A percentile compares a stretch with the other conserved stretches of the same genome.
Evolutionary conservation across 2,329 filamentous ascomycete species (phyloP).

Genomic region (Xylariaceae sp.): DNA sequence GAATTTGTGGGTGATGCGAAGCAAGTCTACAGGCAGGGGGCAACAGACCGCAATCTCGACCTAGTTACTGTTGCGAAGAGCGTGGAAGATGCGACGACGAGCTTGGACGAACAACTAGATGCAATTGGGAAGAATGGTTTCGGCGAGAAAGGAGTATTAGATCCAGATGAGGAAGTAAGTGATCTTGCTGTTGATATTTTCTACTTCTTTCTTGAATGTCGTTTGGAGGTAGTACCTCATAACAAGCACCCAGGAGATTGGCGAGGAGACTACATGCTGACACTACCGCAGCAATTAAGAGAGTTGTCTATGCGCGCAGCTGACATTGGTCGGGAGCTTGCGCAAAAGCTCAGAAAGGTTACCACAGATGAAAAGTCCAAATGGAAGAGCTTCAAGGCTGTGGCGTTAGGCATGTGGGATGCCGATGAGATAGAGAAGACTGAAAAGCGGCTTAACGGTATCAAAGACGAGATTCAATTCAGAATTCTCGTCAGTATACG

Average conservation of each 20-base stretch:
- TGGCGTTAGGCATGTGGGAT: constrained; percentile 27
- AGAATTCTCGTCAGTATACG: constrained; percentile 27
- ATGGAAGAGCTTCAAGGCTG: constrained; percentile 28
- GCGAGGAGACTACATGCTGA: no score
- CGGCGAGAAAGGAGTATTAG: background rate
- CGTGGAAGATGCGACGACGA: constrained; percentile 26
- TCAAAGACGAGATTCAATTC: constrained; percentile 31
- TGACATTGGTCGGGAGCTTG: constrained; percentile 31
- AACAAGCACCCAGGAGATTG: no score
- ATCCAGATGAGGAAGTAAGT: constrained; percentile 25
- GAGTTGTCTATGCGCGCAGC: constrained; percentile 26
- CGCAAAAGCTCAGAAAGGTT: constrained; percentile 14
- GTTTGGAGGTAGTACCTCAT: background rate
- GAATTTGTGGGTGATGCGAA: constrained; percentile 33
- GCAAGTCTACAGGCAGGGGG: constrained; percentile 32
- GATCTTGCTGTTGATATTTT: background rate
- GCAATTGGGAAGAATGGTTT: background rate
- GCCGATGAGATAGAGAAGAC: constrained; percentile 28
- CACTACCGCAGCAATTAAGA: constrained; percentile 23
- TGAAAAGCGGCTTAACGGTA: constrained; percentile 27
- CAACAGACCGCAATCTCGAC: constrained; percentile 30
- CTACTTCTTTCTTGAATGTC: background rate
- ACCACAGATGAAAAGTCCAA: constrained; percentile 25
- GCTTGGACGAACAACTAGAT: constrained; percentile 26
- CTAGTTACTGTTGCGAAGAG: constrained; percentile 22